Conservation (phyloP, 1,284 basidiomycete species). For the Ganoderma boninense region DNA sequence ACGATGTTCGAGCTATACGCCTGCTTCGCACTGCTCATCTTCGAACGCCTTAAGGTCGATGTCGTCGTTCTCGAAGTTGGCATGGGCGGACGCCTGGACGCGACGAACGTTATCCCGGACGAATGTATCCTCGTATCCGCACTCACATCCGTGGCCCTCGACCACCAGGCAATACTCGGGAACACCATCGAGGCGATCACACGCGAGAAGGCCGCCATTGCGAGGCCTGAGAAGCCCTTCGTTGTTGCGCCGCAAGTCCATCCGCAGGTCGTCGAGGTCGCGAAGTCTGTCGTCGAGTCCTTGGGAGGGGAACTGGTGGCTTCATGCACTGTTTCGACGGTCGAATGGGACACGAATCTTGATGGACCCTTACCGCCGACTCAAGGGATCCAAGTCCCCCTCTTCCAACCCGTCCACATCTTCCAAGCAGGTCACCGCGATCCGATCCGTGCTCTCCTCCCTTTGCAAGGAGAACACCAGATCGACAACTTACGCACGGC, state of each 20-base stretch:
- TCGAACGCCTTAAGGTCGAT: constrained; percentile 76
- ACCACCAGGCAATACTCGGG: constrained; percentile 93
- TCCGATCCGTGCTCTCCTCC: constrained; percentile 54
- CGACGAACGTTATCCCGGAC: constrained; percentile 89
- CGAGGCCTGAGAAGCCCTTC: constrained; percentile 73
- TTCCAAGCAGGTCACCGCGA: constrained; percentile 51
- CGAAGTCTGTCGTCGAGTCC: constrained; percentile 47
- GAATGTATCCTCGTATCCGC: constrained; percentile 79
- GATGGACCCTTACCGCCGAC: constrained; percentile 45
- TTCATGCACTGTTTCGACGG: constrained; percentile 40
- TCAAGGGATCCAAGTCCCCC: constrained; percentile 48
- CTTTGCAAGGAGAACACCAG: constrained; percentile 86
- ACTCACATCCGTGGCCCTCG: constrained; percentile 88
- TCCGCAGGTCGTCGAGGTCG: constrained; percentile 55
- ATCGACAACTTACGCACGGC: constrained; percentile 83
- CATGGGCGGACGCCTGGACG: constrained; percentile 92
- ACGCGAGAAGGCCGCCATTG: constrained; percentile 87
- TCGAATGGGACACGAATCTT: constrained; percentile 46
- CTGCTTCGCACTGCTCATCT: constrained; percentile 76
- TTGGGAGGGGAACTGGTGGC: constrained; percentile 54
- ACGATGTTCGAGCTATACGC: constrained; percentile 90
- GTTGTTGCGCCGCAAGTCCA: constrained; percentile 79
- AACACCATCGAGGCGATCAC: constrained; percentile 81
- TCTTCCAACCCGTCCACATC: constrained; percentile 54
- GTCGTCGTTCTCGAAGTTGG: constrained; percentile 93